These are phyloP conservation scores for Dendrobium chrysotoxum DNA, from an alignment of 106 monocot species.

Conservation along the genomic window DNA sequence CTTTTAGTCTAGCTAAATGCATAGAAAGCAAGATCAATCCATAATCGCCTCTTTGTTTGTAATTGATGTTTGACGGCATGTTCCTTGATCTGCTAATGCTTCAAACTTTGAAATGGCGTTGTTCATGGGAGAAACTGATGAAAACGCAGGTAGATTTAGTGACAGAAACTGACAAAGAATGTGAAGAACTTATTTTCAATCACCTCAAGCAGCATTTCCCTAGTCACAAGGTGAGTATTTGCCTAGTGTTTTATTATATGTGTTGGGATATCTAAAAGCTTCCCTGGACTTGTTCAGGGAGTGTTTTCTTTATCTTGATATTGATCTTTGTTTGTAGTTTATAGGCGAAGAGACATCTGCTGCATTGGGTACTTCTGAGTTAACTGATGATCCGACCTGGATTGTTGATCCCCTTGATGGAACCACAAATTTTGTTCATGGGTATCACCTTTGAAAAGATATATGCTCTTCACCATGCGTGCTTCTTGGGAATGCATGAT, in stretches of 20 bases:
- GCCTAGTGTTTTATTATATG: background rate
- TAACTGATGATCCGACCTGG: conserved; percentile 90
- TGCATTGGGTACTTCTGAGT: conserved; percentile 55
- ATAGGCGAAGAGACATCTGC: conserved; percentile 95
- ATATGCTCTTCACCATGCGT: background rate
- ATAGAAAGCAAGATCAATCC: background rate
- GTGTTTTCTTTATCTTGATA: background rate
- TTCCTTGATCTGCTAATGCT: background rate
- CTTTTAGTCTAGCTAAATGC: background rate
- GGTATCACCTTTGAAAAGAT: conserved; percentile 31
- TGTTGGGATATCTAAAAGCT: background rate
- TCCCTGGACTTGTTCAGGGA: background rate
- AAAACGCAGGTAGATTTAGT: conserved; percentile 88
- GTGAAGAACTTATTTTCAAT: conserved; percentile 81
- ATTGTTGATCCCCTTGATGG: conserved; percentile 98
- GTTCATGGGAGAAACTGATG: background rate
- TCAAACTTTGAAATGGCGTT: background rate
- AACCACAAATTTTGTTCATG: conserved; percentile 98
- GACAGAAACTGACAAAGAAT: conserved; percentile 91
- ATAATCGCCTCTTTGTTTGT: background rate
- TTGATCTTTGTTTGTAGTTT: conserved; percentile 30
- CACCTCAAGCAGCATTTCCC: conserved; percentile 80
- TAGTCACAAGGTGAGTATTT: conserved; percentile 62
- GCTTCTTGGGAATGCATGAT: background rate
- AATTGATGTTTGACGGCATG: background rate